Percentiles rank a stretch among this genome's conserved stretches.
These are phyloP conservation scores for Fusarium sp. DNA, from an alignment of 2,329 filamentous ascomycete species.

Conservation along the genomic window DNA sequence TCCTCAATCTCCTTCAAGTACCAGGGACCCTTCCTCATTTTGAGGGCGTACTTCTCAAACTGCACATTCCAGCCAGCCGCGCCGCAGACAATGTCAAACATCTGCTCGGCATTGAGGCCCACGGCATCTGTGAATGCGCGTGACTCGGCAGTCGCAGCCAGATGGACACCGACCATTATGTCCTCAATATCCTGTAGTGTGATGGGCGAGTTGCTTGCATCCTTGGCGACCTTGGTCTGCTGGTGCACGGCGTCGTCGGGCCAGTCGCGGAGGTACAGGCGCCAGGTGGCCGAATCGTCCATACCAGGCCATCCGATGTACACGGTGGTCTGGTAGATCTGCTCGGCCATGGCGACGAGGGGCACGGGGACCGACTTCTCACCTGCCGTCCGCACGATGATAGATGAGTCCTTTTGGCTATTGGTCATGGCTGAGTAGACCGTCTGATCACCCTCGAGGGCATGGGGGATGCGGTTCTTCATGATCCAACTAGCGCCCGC, in stretches of 20 bases:
- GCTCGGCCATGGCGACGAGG: neutral
- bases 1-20: neutral
- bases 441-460: neutral
- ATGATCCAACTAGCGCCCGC: neutral
- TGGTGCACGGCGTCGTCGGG: neutral
- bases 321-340: neutral
- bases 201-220: neutral
- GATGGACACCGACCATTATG: neutral
- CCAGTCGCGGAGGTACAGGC: neutral
- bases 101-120: neutral
- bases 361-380: neutral
- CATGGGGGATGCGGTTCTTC: neutral
- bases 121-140: neutral
- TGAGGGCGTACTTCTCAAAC: neutral
- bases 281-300: slow-evolving; percentile 1
- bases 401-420: slow-evolving; percentile 2
- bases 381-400: neutral
- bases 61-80: neutral
- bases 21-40: slow-evolving; percentile 1
- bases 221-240: neutral
- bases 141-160: neutral
- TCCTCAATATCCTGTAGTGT: neutral
- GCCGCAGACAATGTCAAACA: neutral
- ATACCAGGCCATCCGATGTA: neutral
- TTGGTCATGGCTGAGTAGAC: slow-evolving; percentile 1